These are phyloP conservation scores for Copromyces sp. DNA, from an alignment of 495 filamentous ascomycete genomes.

Conservation along the genomic window DNA sequence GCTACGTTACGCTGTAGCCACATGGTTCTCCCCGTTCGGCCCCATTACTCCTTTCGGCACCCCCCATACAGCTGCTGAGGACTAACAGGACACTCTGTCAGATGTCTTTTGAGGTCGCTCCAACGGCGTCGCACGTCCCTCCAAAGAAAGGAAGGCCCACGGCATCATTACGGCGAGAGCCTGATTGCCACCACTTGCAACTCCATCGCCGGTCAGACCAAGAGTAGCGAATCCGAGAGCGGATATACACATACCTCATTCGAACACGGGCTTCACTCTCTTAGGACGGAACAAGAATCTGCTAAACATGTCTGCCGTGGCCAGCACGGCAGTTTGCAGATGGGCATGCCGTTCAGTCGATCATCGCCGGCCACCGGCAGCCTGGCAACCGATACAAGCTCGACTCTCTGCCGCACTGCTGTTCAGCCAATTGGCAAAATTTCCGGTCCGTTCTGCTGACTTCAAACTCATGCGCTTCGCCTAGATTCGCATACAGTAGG, in stretches of 20 bases:
- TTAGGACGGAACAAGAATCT: background rate
- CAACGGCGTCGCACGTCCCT: background rate
- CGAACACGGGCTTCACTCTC: background rate
- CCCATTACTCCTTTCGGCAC: background rate
- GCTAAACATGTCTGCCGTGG: background rate
- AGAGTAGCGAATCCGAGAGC: background rate
- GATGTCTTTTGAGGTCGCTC: background rate
- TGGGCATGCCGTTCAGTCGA: conserved; percentile 1
- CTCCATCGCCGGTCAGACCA: background rate
- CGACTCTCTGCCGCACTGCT: background rate
- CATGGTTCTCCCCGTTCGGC: background rate
- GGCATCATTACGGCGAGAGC: background rate
- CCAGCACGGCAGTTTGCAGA: background rate
- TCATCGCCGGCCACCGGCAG: conserved; percentile 16
- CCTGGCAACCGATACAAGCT: conserved; percentile 11
- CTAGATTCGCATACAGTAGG: conserved; percentile 12
- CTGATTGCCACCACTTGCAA: background rate
- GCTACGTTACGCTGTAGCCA: background rate
- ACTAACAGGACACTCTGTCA: background rate
- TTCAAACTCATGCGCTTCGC: conserved; percentile 20
- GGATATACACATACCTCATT: background rate
- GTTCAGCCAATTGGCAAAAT: conserved; percentile 20
- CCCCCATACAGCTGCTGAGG: background rate
- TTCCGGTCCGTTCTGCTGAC: conserved; percentile 21
- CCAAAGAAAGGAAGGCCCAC: background rate